Conservation (phyloP, 1,139 yeast genomes). For the Chernovozyma sophiae-reginae region DNA sequence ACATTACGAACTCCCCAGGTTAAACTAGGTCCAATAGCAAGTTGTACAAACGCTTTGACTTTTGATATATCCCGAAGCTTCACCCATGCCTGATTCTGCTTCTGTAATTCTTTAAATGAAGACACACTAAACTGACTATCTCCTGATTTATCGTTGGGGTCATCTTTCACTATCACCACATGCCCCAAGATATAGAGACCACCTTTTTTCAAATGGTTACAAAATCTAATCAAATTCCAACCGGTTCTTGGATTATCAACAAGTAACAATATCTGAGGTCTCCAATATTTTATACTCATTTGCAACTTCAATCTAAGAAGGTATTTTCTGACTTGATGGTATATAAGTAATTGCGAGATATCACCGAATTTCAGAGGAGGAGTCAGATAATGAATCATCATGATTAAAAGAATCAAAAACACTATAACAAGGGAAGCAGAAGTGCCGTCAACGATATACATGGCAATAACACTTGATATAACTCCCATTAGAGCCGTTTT, state of each 20-base stretch:
- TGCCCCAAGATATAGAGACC: slow-evolving; percentile 91
- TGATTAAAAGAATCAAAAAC: slow-evolving; percentile 59
- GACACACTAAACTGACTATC: slow-evolving; percentile 25
- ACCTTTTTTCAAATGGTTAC: slow-evolving; percentile 92
- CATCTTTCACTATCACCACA: slow-evolving; percentile 64
- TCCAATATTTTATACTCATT: slow-evolving; percentile 90
- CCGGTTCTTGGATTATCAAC: slow-evolving; percentile 89
- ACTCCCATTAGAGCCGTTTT: slow-evolving; percentile 80
- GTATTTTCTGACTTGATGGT: slow-evolving; percentile 93
- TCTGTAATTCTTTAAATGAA: slow-evolving; percentile 58
- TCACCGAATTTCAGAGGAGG: slow-evolving; percentile 98
- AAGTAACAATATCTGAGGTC: slow-evolving; percentile 84
- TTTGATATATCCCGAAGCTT: slow-evolving; percentile 71
- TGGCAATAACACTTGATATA: slow-evolving; percentile 65
- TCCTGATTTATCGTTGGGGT: slow-evolving; percentile 15
- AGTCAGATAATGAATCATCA: slow-evolving; percentile 80
- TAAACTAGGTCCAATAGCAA: slow-evolving; percentile 79
- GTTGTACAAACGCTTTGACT: slow-evolving; percentile 90
- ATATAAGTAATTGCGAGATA: slow-evolving; percentile 88
- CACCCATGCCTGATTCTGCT: slow-evolving; percentile 78
- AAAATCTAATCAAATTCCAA: slow-evolving; percentile 90
- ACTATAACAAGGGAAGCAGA: slow-evolving; percentile 77
- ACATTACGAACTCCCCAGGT: slow-evolving; percentile 97
- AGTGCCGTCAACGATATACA: slow-evolving; percentile 91
- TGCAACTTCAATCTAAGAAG: slow-evolving; percentile 77